A percentile compares a stretch with the other conserved stretches of the same genome.
These are phyloP conservation scores for Gossypium arboreum DNA, from an alignment of 345 rosid genomes.

Conservation along the genomic window DNA sequence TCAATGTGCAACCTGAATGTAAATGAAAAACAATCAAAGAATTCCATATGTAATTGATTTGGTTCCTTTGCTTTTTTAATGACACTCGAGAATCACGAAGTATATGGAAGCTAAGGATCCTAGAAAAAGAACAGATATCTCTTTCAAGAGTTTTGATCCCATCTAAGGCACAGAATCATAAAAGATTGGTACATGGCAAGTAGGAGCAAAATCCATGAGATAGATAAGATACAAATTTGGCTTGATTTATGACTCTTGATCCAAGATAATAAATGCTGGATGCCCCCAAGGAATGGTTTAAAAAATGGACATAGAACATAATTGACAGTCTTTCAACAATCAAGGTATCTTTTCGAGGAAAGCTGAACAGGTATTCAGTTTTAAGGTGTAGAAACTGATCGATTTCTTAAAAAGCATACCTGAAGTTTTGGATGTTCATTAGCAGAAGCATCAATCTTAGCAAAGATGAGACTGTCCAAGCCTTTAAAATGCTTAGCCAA, in stretches of 20 bases:
- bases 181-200: background rate
- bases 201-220: background rate
- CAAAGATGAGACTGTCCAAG: slow-evolving; percentile 51
- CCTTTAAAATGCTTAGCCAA: slow-evolving; percentile 88
- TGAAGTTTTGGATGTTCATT: slow-evolving; percentile 79
- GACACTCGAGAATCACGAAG: background rate
- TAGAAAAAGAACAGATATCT: background rate
- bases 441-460: slow-evolving; percentile 79
- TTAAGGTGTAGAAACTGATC: background rate
- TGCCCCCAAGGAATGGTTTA: background rate
- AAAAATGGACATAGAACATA: background rate
- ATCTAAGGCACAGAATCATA: background rate
- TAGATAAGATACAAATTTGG: background rate
- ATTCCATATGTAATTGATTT: background rate
- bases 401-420: slow-evolving; percentile 30
- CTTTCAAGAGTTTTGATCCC: background rate
- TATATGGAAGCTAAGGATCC: background rate
- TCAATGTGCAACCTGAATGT: background rate
- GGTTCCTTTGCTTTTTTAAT: background rate
- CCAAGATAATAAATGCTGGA: too few species aligned
- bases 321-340: background rate
- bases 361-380: background rate
- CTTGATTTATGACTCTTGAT: too few species aligned
- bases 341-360: background rate
- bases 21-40: background rate